phyloP scores from a whole-genome alignment of 495 filamentous ascomycete genomes.

The Aspergillus sclerotioniger region DNA sequence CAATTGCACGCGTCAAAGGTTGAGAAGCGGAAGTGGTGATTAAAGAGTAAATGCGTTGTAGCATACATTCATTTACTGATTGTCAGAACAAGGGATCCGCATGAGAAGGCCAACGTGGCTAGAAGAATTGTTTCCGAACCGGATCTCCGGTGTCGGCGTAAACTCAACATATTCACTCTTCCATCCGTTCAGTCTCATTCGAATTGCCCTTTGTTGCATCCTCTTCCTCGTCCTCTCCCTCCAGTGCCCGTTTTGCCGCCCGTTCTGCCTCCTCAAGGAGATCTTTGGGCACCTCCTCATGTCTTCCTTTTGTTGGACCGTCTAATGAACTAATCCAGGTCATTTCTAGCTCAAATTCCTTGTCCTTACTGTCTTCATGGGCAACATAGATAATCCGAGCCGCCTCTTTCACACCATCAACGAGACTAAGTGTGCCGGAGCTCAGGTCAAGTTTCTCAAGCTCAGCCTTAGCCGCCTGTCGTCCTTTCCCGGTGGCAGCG shows the following conservation, averaged over 20 bases:
- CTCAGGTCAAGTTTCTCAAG: constrained; percentile 95
- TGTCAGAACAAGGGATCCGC: no score
- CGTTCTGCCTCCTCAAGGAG: constrained; percentile 87
- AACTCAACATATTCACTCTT: constrained; percentile 54
- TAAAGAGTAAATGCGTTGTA: neutral
- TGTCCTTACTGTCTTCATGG: constrained; percentile 96
- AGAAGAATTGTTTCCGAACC: neutral
- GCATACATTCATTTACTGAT: neutral
- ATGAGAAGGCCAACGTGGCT: no score
- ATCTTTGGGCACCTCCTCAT: constrained; percentile 87
- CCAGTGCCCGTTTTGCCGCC: constrained; percentile 69
- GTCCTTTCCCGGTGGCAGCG: constrained; percentile 92
- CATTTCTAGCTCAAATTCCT: constrained; percentile 99
- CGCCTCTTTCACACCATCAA: constrained; percentile 91
- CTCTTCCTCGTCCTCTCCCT: constrained; percentile 71
- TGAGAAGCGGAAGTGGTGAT: no score
- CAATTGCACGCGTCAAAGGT: no score
- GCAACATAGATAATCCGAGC: constrained; percentile 94
- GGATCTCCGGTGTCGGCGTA: neutral
- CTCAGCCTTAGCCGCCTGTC: constrained; percentile 95
- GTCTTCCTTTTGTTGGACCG: constrained; percentile 85
- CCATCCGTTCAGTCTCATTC: constrained; percentile 65
- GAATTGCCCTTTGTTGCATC: constrained; percentile 53
- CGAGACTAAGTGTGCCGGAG: constrained; percentile 69
- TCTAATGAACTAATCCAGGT: constrained; percentile 84